Base-by-base conservation (phyloP, 1,284 basidiomycete genomes). In the Stereum hirsutum region DNA sequence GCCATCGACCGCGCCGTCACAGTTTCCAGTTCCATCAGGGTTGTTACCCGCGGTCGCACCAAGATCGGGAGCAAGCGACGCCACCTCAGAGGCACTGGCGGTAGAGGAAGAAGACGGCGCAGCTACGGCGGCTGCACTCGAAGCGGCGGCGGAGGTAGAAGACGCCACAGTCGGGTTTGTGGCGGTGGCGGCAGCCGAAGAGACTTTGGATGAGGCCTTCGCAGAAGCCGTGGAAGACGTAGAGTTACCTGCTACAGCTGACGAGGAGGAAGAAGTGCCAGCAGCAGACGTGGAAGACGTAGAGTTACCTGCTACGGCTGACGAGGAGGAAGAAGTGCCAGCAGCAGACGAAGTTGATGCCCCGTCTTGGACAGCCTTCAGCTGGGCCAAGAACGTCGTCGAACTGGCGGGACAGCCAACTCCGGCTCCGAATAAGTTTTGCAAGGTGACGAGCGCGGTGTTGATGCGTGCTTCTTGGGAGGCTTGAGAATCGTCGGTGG, bases 401-500 rank as follows among this genome's bases (percentile, higher is more conserved):
- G 55, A 54, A 12, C 44, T 56, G 23, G 52, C 45, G 1, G 60
- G 60, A 44, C 61, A 63, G 14, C 60, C 61, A 25, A 49, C 27
- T 5, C 61, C 61, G 0, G 55, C 39, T 1, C 61, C 61, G 37
- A 55, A 49, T 35, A 63, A 45, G 44, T 62, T 63, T 41, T 63
- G 52, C 14, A 52, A 49, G 2, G 60, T 60, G 15, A 57, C 52
- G 2, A 51, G 21, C 10, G 52, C 57, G 11, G 58, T 68, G 41
- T 71, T 61, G 32, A 81, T 60, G n/a, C 78, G 71, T 0, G 71
- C 61, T 27, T 70, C 52, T 51, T 74, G 62, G 30, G 72, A 72
- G 11, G 56, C 59, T 42, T 60, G 64, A 27, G 69, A 74, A 46
- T 64, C 57, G 49, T 73, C 75, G 0, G 64, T 63, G 3, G 77